Conservation (phyloP, 2,329 filamentous ascomycete species). For the Xylariaceae sp. region DNA sequence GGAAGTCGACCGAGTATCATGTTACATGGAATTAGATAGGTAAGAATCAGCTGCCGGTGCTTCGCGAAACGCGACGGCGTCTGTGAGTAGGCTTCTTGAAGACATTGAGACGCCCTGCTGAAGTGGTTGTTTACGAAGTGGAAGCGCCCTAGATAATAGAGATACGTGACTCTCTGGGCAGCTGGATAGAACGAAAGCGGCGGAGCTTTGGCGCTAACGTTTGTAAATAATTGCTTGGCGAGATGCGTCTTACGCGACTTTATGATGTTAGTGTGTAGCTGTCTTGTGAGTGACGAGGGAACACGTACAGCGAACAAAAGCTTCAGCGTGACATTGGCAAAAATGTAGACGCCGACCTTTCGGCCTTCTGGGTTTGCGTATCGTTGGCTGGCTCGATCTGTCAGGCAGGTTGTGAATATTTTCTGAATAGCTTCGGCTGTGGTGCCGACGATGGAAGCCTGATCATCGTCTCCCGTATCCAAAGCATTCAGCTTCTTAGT, state of each 20-base stretch:
- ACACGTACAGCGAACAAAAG: conserved; percentile 71
- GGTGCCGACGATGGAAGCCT: conserved; percentile 77
- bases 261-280: conserved; percentile 8
- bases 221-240: conserved; percentile 83
- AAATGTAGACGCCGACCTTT: conserved; percentile 82
- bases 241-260: conserved; percentile 77
- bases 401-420: conserved; percentile 85
- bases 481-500: conserved; percentile 57
- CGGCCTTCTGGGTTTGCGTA: conserved; percentile 74
- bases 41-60: conserved; percentile 76
- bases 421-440: conserved; percentile 87
- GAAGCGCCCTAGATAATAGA: conserved; percentile 92
- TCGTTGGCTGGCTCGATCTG: conserved; percentile 67
- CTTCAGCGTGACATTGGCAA: conserved; percentile 86
- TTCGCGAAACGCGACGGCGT: conserved; percentile 56
- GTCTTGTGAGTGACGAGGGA: background rate
- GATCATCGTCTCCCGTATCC: conserved; percentile 61
- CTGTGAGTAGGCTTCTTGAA: conserved; percentile 78
- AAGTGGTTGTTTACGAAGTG: conserved; percentile 83
- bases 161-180: conserved; percentile 82
- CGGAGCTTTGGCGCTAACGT: conserved; percentile 79
- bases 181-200: conserved; percentile 79
- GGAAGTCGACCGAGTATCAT: conserved; percentile 83
- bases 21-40: conserved; percentile 78
- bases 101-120: conserved; percentile 66